Evolutionary conservation across 2,329 filamentous ascomycete species (phyloP).

Genomic region (Eutypa lata): DNA sequence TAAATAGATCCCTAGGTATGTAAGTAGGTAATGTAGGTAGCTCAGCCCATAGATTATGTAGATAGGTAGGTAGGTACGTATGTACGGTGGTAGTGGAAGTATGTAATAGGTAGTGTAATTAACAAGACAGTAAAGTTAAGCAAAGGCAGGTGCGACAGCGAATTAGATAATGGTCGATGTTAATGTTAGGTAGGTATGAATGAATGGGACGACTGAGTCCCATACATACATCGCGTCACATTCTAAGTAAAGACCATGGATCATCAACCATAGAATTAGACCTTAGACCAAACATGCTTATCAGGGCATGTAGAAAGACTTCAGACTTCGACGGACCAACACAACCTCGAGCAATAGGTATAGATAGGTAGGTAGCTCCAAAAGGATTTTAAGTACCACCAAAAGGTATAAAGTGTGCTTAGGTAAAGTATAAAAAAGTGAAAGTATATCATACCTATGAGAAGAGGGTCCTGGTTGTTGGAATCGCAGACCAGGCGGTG

Average conservation of each 20-base stretch:
- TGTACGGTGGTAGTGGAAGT: no score
- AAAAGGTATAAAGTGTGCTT: neutral
- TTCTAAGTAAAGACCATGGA: no score
- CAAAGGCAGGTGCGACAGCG: neutral
- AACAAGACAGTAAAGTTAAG: neutral
- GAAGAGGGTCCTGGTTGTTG: conserved; percentile 17
- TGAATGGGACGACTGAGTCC: neutral
- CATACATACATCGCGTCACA: neutral
- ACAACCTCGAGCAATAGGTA: neutral
- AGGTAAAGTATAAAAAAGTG: neutral
- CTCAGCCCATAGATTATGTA: no score
- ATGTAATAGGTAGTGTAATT: neutral
- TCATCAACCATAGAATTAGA: no score
- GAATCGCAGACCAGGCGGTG: conserved; percentile 14
- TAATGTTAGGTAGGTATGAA: neutral
- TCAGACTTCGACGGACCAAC: neutral
- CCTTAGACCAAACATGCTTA: no score
- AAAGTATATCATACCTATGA: conserved; percentile 25
- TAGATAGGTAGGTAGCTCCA: neutral
- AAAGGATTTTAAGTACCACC: neutral
- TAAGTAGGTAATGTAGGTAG: no score
- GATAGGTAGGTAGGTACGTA: no score
- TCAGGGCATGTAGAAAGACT: no score
- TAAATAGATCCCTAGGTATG: no score
- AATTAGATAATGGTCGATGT: neutral